These are phyloP conservation scores for Aspergillus sojae DNA, from an alignment of 2,329 filamentous ascomycete genomes.

Conservation along the genomic window DNA sequence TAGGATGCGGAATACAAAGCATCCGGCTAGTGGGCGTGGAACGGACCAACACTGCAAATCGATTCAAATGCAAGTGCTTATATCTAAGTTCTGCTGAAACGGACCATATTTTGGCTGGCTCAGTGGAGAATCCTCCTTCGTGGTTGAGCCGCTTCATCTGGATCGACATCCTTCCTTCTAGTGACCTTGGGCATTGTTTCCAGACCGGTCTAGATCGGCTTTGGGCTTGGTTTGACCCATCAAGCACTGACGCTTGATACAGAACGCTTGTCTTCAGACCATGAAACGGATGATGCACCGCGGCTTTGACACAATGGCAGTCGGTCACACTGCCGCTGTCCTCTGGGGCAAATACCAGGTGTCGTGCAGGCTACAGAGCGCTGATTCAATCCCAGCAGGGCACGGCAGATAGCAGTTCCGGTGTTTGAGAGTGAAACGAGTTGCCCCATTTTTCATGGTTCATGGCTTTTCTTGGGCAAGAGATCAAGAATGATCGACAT, in stretches of 20 bases:
- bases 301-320: not conserved
- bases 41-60: conserved; percentile 1
- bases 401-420: conserved; percentile 3
- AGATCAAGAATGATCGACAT: conserved; percentile 19
- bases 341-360: not conserved
- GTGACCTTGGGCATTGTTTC: conserved; percentile 1
- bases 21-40: not conserved
- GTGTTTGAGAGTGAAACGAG: conserved; percentile 15
- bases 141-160: conserved; percentile 13
- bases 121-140: conserved; percentile 1
- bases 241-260: not conserved
- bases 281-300: not conserved
- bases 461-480: conserved; percentile 6
- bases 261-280: not conserved
- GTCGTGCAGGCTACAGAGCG: not conserved
- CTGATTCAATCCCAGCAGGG: not conserved
- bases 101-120: not conserved
- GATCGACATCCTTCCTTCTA: conserved; percentile 10
- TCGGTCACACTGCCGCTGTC: not conserved
- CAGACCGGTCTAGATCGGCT: conserved; percentile 16
- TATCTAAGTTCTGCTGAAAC: conserved; percentile 5
- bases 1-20: not conserved
- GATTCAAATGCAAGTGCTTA: not conserved
- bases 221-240: conserved; percentile 8
- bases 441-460: conserved; percentile 8